Percentiles rank a stretch among this genome's conserved stretches.
phyloP scores from a whole-genome alignment of 176 grass and related monocot species.

The Oryza coarctata region DNA sequence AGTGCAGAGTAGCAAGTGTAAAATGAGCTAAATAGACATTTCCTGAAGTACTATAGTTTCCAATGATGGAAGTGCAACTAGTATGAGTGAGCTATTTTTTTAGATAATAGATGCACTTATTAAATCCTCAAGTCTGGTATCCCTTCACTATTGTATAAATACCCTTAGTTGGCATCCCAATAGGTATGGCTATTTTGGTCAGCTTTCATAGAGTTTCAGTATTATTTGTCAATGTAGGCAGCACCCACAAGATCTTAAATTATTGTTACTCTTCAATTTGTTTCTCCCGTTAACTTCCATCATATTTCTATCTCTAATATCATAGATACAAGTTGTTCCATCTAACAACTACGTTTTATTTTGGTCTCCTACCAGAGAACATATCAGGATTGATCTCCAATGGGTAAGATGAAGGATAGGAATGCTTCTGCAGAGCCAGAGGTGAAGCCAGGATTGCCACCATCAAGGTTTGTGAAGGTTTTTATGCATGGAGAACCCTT shows the following conservation, averaged over 20 bases:
- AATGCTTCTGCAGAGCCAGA: neutral
- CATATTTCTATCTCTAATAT: neutral
- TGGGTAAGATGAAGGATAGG: slow-evolving; percentile 13
- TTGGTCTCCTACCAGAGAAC: neutral
- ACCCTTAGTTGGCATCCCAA: neutral
- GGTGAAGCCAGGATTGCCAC: neutral
- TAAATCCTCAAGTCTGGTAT: slow-evolving; percentile 5
- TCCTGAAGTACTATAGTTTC: neutral
- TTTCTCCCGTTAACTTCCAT: neutral
- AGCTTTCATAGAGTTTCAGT: neutral
- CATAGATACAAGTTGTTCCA: neutral
- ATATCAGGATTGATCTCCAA: neutral
- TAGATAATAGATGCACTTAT: neutral
- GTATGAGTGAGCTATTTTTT: neutral
- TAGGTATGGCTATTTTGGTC: neutral
- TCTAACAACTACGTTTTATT: neutral
- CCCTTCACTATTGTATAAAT: slow-evolving; percentile 20
- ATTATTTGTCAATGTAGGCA: neutral
- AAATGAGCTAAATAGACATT: neutral
- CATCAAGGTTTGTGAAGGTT: slow-evolving; percentile 49
- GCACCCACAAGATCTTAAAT: neutral
- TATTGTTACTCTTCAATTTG: neutral
- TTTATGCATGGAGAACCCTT: slow-evolving; percentile 39
- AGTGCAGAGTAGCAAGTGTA: neutral
- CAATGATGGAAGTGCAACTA: neutral